A percentile compares a stretch with the other conserved stretches of the same genome.
Evolutionary conservation across 2,329 filamentous ascomycete species (phyloP).

Genomic region (Blastomyces silverae): DNA sequence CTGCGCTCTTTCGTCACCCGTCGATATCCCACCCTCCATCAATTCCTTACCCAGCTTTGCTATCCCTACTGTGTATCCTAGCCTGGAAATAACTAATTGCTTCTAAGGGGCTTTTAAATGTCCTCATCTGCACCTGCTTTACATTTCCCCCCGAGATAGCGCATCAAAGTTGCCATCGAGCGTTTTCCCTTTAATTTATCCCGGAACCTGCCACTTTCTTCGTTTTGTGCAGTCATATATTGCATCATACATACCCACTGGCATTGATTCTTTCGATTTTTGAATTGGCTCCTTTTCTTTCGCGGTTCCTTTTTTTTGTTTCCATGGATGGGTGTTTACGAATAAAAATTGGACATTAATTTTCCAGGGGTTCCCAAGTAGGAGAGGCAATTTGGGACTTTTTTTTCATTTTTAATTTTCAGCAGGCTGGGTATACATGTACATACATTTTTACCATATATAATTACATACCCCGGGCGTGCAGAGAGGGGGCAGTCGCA

Average conservation of each 20-base stretch:
- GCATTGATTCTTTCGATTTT: background rate
- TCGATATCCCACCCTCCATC: background rate
- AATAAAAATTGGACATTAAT: background rate
- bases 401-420: background rate
- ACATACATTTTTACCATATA: slow-evolving; percentile 1
- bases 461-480: background rate
- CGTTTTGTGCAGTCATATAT: background rate
- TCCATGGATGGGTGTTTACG: background rate
- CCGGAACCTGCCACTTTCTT: background rate
- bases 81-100: background rate
- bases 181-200: background rate
- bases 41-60: background rate
- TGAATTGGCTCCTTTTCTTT: background rate
- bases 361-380: background rate
- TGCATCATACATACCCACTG: background rate
- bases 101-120: background rate
- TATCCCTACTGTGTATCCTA: background rate
- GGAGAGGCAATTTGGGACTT: background rate
- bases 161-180: background rate
- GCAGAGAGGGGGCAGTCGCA: background rate
- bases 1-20: background rate
- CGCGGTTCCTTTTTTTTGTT: background rate
- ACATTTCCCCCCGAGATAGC: background rate
- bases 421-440: background rate
- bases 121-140: background rate